Conservation (phyloP, 1,139 yeast genomes). For the Suhomyces anneliseae region DNA sequence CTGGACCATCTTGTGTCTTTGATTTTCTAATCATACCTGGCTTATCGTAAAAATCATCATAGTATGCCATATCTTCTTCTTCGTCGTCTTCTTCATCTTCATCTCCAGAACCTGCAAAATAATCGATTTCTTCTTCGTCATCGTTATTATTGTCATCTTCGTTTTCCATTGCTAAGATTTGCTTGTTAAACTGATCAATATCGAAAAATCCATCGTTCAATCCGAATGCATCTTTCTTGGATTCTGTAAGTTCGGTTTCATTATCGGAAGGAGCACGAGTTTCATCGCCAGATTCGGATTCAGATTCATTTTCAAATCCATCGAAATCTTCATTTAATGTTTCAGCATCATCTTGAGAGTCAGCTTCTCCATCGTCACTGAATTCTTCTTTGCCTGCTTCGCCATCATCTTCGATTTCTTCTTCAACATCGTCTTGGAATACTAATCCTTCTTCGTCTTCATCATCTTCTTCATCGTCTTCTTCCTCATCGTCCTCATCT, state of each 20-base stretch:
- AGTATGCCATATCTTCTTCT: constrained; percentile 67
- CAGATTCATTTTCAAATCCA: constrained; percentile 20
- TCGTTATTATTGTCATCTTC: constrained; percentile 39
- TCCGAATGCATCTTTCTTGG: constrained; percentile 57
- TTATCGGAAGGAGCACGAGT: constrained; percentile 15
- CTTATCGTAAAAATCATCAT: constrained; percentile 71
- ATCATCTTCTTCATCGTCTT: constrained; percentile 17
- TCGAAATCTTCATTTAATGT: constrained; percentile 10
- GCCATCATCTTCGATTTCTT: constrained; percentile 24
- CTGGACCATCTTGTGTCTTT: constrained; percentile 12
- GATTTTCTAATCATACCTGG: constrained; percentile 35
- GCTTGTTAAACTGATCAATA: constrained; percentile 81
- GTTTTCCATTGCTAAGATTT: constrained; percentile 72
- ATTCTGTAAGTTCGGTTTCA: constrained; percentile 12
- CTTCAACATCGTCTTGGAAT: constrained; percentile 19
- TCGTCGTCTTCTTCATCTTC: constrained; percentile 55
- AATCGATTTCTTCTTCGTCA: constrained; percentile 63
- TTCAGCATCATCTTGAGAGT: constrained; percentile 21
- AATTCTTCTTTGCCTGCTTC: constrained; percentile 17
- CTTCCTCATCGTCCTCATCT: constrained; percentile 14
- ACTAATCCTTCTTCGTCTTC: constrained; percentile 2
- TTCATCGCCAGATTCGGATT: constrained; percentile 18
- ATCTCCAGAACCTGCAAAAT: constrained; percentile 56
- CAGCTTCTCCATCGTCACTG: constrained; percentile 16
- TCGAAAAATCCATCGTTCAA: constrained; percentile 84